Conservation (phyloP, 2,329 filamentous ascomycete species). For the Periconia macrospinosa region DNA sequence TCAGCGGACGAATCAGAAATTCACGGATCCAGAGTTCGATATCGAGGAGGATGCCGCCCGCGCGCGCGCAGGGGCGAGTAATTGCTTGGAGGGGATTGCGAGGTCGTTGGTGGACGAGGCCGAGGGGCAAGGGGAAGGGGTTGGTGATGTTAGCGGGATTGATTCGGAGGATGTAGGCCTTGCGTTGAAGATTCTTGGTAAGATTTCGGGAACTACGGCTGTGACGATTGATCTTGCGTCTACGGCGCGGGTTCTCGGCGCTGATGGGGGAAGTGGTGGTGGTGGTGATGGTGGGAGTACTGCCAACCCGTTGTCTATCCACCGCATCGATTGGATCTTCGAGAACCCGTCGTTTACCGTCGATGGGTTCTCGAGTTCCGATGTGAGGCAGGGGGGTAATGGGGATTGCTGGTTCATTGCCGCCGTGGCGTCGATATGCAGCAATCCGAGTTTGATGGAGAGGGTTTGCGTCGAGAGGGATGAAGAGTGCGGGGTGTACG, state of each 20-base stretch:
- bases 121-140: background rate
- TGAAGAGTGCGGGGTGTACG: conserved; percentile 76
- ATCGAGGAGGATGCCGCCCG: conserved; percentile 77
- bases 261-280: too few species aligned
- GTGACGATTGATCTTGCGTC: background rate
- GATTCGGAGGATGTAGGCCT: too few species aligned
- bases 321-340: conserved; percentile 67
- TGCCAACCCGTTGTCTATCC: conserved; percentile 23
- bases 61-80: conserved; percentile 58
- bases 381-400: conserved; percentile 75
- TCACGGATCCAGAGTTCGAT: conserved; percentile 80
- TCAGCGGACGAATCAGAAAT: conserved; percentile 77
- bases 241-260: background rate
- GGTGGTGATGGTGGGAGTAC: too few species aligned
- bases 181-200: background rate
- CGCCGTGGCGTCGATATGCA: conserved; percentile 74
- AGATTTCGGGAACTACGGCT: background rate
- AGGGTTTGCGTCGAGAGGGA: conserved; percentile 73
- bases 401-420: conserved; percentile 89
- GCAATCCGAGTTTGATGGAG: conserved; percentile 70
- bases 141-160: too few species aligned
- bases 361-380: conserved; percentile 73
- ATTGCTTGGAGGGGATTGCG: conserved; percentile 26
- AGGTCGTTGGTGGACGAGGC: background rate
- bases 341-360: conserved; percentile 75